Conservation (phyloP, 1,284 basidiomycete genomes). For the Ganoderma resinaceum region DNA sequence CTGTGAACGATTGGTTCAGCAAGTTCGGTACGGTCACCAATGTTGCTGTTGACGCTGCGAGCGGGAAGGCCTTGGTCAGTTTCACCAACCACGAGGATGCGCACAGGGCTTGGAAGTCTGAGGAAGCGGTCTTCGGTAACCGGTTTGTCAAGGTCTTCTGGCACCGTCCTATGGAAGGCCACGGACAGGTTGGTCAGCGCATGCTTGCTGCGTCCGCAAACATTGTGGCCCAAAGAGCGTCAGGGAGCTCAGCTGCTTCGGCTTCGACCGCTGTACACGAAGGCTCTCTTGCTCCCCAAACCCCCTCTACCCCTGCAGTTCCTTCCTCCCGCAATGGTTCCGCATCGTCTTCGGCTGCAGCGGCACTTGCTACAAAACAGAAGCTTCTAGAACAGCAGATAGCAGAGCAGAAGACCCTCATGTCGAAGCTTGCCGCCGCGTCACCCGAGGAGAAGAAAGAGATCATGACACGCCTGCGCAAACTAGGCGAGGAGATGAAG, state of each 20-base stretch:
- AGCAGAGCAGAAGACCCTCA: slow-evolving; percentile 88
- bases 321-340: slow-evolving; percentile 39
- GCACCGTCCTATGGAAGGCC: slow-evolving; percentile 91
- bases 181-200: slow-evolving; percentile 77
- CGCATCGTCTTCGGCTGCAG: slow-evolving; percentile 43
- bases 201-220: slow-evolving; percentile 82
- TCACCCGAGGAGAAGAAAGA: slow-evolving; percentile 80
- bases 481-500: slow-evolving; percentile 85
- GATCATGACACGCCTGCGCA: slow-evolving; percentile 81
- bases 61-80: slow-evolving; percentile 84
- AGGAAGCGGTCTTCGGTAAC: slow-evolving; percentile 93
- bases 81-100: slow-evolving; percentile 90
- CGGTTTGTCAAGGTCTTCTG: slow-evolving; percentile 95
- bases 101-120: slow-evolving; percentile 88
- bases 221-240: slow-evolving; percentile 66
- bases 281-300: slow-evolving; percentile 32
- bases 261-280: slow-evolving; percentile 31
- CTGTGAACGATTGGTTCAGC: slow-evolving; percentile 90
- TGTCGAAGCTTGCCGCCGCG: slow-evolving; percentile 73
- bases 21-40: slow-evolving; percentile 94
- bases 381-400: slow-evolving; percentile 85
- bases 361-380: slow-evolving; percentile 74
- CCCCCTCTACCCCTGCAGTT: slow-evolving; percentile 25
- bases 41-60: slow-evolving; percentile 83
- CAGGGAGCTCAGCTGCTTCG: slow-evolving; percentile 37